A percentile compares a stretch with the other conserved stretches of the same genome.
Evolutionary conservation across 768 basidiomycete genomes (phyloP).

Genomic region (Boletus huronensis): DNA sequence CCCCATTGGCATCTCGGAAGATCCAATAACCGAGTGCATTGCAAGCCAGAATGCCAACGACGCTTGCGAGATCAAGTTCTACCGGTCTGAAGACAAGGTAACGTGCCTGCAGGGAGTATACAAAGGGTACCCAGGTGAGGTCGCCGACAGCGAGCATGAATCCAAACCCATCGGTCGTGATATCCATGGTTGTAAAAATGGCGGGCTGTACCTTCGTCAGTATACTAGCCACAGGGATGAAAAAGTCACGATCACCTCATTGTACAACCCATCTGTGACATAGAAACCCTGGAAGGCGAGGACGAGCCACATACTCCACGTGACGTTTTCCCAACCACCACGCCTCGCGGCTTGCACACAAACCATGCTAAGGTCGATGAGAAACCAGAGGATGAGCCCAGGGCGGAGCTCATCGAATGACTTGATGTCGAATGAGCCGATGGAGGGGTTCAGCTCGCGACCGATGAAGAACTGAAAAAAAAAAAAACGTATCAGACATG

Average conservation of each 20-base stretch:
- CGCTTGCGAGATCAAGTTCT: constrained; percentile 61
- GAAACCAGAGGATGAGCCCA: constrained; percentile 82
- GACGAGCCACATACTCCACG: constrained; percentile 92
- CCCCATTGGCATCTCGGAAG: constrained; percentile 83
- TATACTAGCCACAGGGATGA: background rate
- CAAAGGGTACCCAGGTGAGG: constrained; percentile 91
- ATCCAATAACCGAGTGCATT: constrained; percentile 84
- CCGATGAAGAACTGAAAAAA: constrained; percentile 79
- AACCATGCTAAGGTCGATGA: constrained; percentile 86
- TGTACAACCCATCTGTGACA: constrained; percentile 81
- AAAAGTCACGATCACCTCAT: constrained; percentile 60
- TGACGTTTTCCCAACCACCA: constrained; percentile 58
- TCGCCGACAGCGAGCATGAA: constrained; percentile 97
- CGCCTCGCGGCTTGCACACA: constrained; percentile 86
- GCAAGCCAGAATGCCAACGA: constrained; percentile 55
- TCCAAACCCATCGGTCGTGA: constrained; percentile 95
- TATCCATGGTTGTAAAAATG: constrained; percentile 94
- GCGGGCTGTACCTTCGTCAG: constrained; percentile 52
- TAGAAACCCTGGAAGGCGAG: constrained; percentile 85
- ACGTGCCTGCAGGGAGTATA: constrained; percentile 89
- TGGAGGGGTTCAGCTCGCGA: constrained; percentile 88
- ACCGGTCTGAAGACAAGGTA: constrained; percentile 89
- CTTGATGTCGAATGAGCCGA: constrained; percentile 74
- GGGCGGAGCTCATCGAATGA: constrained; percentile 48
- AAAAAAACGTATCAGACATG: background rate